Percentiles rank a stretch among this genome's conserved stretches.
Conservation (phyloP, 1,284 basidiomycete species). For the Irpex lacteus region DNA sequence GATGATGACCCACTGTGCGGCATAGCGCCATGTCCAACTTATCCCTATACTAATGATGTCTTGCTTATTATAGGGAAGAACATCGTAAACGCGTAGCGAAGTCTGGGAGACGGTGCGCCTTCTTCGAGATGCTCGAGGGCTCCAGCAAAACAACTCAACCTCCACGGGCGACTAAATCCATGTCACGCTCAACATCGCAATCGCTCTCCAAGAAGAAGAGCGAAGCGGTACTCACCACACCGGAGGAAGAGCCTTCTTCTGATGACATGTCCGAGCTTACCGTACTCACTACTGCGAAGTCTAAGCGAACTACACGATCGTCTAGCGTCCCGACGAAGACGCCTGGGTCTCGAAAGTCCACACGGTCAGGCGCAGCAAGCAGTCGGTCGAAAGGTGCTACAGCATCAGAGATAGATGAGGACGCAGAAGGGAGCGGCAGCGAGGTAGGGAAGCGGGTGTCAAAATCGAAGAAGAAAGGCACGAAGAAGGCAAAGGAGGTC, state of each 20-base stretch:
- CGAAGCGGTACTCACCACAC: constrained; percentile 1
- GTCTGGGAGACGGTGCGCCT: constrained; percentile 45
- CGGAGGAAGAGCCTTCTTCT: background rate
- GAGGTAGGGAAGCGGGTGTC: constrained; percentile 25
- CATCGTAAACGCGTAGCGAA: constrained; percentile 58
- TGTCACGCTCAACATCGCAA: constrained; percentile 7
- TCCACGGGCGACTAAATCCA: constrained; percentile 8
- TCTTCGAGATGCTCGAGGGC: constrained; percentile 30
- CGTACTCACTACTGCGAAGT: constrained; percentile 8
- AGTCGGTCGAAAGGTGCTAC: constrained; percentile 18
- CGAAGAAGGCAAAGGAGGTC: constrained; percentile 25
- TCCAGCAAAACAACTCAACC: constrained; percentile 17
- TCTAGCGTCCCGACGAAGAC: constrained; percentile 25
- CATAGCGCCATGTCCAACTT: background rate
- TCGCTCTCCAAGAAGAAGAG: constrained; percentile 9
- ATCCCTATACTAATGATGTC: background rate
- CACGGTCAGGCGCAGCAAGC: constrained; percentile 23
- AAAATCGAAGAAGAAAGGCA: constrained; percentile 25
- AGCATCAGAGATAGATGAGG: constrained; percentile 26
- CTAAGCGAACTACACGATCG: constrained; percentile 9
- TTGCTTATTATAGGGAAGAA: constrained; percentile 47
- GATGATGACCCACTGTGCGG: constrained; percentile 78
- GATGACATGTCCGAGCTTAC: constrained; percentile 4
- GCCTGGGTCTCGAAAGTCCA: constrained; percentile 30
- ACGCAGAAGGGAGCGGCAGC: constrained; percentile 22